A percentile compares a stretch with the other conserved stretches of the same genome.
These are phyloP conservation scores for Cicer bijugum DNA, from an alignment of 306 rosid genomes.

Conservation along the genomic window DNA sequence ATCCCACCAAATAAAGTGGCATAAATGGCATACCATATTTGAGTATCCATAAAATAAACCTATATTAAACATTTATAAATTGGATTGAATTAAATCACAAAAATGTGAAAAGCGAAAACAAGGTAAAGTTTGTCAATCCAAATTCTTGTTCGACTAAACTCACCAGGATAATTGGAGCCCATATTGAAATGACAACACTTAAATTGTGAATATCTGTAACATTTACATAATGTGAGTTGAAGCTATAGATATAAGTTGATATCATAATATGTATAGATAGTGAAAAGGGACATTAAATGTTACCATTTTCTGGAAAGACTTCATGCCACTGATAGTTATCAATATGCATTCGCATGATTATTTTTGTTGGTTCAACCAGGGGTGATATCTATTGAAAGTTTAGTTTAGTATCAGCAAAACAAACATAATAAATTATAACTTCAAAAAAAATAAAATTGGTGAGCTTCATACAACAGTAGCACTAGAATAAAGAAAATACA, in stretches of 20 bases:
- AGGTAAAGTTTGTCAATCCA: constrained; percentile 12
- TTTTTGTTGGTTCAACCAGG: constrained; percentile 81
- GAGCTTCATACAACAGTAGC: constrained; percentile 3
- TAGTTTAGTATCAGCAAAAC: constrained; percentile 39
- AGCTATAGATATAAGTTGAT: constrained; percentile 27
- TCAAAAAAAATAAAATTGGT: constrained; percentile 5
- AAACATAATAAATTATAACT: constrained; percentile 21
- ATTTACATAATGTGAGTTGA: constrained; percentile 32
- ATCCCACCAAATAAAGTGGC: constrained; percentile 93
- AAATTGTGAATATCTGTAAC: constrained; percentile 21
- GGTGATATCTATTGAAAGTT: constrained; percentile 70
- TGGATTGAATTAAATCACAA: constrained; percentile 23
- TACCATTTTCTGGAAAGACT: constrained; percentile 89
- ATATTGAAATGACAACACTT: constrained; percentile 70
- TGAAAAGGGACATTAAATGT: constrained; percentile 39
- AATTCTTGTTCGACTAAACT: constrained; percentile 47
- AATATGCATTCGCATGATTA: constrained; percentile 72
- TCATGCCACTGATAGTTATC: constrained; percentile 92
- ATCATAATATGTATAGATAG: constrained; percentile 37
- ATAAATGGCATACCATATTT: constrained; percentile 98
- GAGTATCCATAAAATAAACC: constrained; percentile 98
- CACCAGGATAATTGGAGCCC: constrained; percentile 97
- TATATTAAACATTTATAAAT: constrained; percentile 47
- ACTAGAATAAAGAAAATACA: constrained; percentile 24
- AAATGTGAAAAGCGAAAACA: constrained; percentile 36